Evolutionary conservation across 176 grass and related monocot genomes (phyloP), one percentile per base, ranked within the genome.

Genomic region (Cenchrus purpureus): DNA sequence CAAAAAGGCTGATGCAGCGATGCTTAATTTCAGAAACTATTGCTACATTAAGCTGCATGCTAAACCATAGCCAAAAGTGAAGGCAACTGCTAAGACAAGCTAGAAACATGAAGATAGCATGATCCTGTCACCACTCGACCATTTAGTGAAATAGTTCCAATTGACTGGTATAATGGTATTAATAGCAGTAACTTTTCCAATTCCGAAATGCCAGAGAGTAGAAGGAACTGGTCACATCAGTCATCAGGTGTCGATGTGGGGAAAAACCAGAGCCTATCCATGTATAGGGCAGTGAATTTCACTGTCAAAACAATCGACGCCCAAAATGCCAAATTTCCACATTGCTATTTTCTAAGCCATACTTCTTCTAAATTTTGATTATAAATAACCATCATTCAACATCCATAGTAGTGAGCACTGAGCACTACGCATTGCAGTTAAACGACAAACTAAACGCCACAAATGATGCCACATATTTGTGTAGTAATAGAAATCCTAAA

Each of bases 1-100:
- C 10, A 12, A 71, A 71, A 60, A 51, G 25, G 6, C 31, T 3
- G 17, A 4, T 20, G 2, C 22, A 28, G n/a, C 25, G 59, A 28
- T 62, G 59, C 59, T 49, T 81, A 28, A 62, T 65, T 69, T 69
- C 50, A 66, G 63, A 53, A 22, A 68, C 16, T 37, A 25, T 81
- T 56, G 29, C 34, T 44, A 31, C 1, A 19, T 25, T 17, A 57
- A 44, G 37, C 19, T 42, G 32, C 52, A 81, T 14, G 12, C 10
- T 7, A 57, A 67, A 82, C 11, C n/a, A 49, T 73, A 52, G 12
- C 51, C 12, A 58, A 43, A 25, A 25, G 25, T 25, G 25, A 34
- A 34, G 34, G 34, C 34, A 34, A 34, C 34, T 34, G 34, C 34
- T 2, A 34, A 34, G 34, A 34, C 34, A 34, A 34, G 34, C 34